Evolutionary conservation across 176 grass and related monocot genomes (phyloP).

Genomic region (Aechmea fasciata): DNA sequence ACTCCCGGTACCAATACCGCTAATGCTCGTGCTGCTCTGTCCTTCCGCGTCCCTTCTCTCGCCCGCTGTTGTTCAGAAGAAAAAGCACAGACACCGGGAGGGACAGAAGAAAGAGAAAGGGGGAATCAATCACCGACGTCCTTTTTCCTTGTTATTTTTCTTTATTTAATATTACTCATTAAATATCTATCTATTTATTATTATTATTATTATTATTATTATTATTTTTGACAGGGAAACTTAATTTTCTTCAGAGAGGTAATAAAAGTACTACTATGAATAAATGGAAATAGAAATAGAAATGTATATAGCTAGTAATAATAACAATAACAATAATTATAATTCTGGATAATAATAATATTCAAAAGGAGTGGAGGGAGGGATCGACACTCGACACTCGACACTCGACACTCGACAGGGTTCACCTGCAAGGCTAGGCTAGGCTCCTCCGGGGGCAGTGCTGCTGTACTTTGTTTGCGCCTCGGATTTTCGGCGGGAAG

Average conservation of each 20-base stretch:
- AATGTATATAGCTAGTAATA: neutral
- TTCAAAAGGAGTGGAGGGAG: neutral
- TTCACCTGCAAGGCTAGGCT: neutral
- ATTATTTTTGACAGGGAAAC: neutral
- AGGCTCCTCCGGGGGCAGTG: neutral
- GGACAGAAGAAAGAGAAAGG: neutral
- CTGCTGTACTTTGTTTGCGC: neutral
- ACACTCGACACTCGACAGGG: too few species aligned
- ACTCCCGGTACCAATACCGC: neutral
- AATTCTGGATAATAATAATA: too few species aligned
- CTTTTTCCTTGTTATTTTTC: neutral
- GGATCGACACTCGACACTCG: too few species aligned
- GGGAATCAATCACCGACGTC: neutral
- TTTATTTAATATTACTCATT: neutral
- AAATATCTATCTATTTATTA: neutral
- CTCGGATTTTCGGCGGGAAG: slow-evolving; percentile 1
- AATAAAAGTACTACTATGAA: too few species aligned
- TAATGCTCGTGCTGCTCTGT: neutral
- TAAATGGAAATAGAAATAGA: too few species aligned
- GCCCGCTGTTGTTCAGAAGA: neutral
- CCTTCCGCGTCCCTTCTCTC: too few species aligned
- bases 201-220: neutral
- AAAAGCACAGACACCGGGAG: neutral
- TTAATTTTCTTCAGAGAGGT: neutral
- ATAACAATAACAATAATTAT: neutral